phyloP scores from a whole-genome alignment of 495 filamentous ascomycete genomes.

The Trichocladium antarcticum region DNA sequence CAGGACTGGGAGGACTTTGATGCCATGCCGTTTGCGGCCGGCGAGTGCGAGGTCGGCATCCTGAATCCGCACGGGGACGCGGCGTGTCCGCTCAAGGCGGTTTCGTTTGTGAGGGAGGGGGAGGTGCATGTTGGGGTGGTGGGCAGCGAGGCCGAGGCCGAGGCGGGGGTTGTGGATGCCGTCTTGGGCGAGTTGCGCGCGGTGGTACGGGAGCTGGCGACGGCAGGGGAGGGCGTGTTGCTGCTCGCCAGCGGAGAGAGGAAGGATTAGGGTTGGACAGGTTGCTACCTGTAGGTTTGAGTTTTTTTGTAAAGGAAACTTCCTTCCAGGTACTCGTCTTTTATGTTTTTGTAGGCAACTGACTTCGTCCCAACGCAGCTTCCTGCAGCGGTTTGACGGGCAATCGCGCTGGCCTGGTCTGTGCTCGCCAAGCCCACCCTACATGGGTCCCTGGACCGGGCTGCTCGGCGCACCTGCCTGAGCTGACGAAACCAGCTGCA shows the following conservation, averaged over 20 bases:
- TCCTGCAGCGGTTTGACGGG: too few species aligned
- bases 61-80: slow-evolving; percentile 7
- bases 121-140: slow-evolving; percentile 7
- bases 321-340: too few species aligned
- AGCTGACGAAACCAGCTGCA: background rate
- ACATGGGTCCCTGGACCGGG: too few species aligned
- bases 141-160: background rate
- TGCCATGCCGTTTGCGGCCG: slow-evolving; percentile 20
- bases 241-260: too few species aligned
- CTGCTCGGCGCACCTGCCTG: background rate
- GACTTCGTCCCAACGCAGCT: too few species aligned
- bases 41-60: slow-evolving; percentile 2
- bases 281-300: too few species aligned
- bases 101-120: slow-evolving; percentile 3
- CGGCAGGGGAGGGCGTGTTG: background rate
- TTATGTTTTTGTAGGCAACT: too few species aligned
- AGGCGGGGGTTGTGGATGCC: background rate
- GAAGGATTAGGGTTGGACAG: too few species aligned
- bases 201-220: background rate
- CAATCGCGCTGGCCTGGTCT: too few species aligned
- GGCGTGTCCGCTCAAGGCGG: slow-evolving; percentile 1
- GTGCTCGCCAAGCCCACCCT: too few species aligned
- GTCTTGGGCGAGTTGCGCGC: background rate
- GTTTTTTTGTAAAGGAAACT: too few species aligned
- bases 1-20: slow-evolving; percentile 38